phyloP scores from a whole-genome alignment of 2,329 filamentous ascomycete species.

The Nakataea oryzae region DNA sequence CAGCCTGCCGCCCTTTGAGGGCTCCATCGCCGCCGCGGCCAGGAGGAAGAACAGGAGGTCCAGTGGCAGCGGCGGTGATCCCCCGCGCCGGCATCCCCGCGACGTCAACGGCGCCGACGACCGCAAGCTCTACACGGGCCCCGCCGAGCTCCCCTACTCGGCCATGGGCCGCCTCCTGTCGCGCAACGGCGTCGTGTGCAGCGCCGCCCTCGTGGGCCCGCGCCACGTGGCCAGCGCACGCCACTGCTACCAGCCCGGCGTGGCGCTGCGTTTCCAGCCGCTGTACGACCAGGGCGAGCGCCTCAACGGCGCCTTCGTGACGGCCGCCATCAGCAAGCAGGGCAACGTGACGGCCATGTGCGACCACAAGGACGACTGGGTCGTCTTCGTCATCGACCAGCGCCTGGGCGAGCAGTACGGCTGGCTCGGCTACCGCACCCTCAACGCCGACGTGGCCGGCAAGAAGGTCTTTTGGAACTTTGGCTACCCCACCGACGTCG shows the following conservation, averaged over 20 bases:
- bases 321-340: neutral
- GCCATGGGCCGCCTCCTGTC: conserved; percentile 1
- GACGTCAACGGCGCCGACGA: neutral
- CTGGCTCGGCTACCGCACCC: neutral
- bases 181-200: neutral
- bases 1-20: neutral
- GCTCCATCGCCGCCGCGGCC: neutral
- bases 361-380: conserved; percentile 1
- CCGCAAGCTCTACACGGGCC: neutral
- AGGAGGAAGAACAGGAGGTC: neutral
- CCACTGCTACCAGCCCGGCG: neutral
- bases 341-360: neutral
- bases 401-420: neutral
- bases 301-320: neutral
- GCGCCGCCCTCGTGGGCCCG: neutral
- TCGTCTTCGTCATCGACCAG: neutral
- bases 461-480: neutral
- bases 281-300: conserved; percentile 1
- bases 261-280: neutral
- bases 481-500: conserved; percentile 1
- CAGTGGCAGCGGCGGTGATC: too few relatives aligned
- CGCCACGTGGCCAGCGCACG: conserved; percentile 1
- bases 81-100: too few relatives aligned
- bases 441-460: neutral
- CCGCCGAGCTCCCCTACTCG: neutral